Conservation (phyloP, 2,329 filamentous ascomycete genomes). For the Xylaria sp. region DNA sequence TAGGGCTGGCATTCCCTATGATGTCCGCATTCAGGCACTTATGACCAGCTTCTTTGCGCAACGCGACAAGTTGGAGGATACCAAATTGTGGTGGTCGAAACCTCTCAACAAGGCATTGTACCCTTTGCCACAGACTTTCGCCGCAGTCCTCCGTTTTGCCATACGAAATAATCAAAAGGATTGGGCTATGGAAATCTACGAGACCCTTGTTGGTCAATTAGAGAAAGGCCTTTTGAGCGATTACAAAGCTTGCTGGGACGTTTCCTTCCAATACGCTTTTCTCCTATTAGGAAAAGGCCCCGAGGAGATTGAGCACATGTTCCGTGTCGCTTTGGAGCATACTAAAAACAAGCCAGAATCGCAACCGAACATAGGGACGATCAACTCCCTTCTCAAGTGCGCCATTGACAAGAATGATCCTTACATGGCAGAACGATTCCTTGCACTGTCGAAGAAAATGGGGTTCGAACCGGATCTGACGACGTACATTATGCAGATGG, state of each 20-base stretch:
- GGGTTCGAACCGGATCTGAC: constrained; percentile 61
- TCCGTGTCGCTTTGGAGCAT: constrained; percentile 57
- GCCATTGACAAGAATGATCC: constrained; percentile 66
- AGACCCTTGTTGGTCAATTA: constrained; percentile 40
- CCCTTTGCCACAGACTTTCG: constrained; percentile 44
- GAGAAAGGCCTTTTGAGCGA: constrained; percentile 34
- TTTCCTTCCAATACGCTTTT: constrained; percentile 70
- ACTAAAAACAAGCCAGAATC: constrained; percentile 42
- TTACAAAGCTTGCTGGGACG: constrained; percentile 60
- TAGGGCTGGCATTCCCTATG: constrained; percentile 41
- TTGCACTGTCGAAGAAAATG: constrained; percentile 59
- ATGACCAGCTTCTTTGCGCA: constrained; percentile 60
- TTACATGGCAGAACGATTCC: constrained; percentile 67
- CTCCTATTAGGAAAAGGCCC: constrained; percentile 62
- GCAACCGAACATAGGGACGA: constrained; percentile 61
- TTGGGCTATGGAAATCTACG: constrained; percentile 59
- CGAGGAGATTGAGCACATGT: constrained; percentile 68
- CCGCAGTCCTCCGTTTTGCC: constrained; percentile 55
- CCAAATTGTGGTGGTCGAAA: constrained; percentile 62
- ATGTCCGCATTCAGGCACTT: constrained; percentile 43
- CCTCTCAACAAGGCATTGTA: constrained; percentile 39
- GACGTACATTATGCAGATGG: constrained; percentile 70
- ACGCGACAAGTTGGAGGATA: constrained; percentile 52
- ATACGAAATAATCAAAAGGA: constrained; percentile 53
- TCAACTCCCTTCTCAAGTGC: constrained; percentile 71